phyloP scores from a whole-genome alignment of 495 filamentous ascomycete species.

The Cryomyces minteri region DNA sequence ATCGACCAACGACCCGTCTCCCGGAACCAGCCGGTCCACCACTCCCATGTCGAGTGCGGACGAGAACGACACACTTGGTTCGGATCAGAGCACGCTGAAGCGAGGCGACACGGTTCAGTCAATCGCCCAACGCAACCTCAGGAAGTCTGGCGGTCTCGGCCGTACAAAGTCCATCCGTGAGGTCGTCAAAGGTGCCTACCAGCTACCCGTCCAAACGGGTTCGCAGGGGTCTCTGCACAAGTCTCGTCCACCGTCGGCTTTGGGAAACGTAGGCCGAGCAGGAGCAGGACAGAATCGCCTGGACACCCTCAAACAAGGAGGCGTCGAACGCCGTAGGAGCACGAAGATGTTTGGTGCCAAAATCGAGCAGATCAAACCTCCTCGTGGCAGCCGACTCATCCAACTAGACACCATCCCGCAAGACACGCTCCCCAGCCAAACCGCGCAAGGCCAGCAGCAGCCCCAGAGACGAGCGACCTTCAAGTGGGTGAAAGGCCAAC shows the following conservation, averaged over 20 bases:
- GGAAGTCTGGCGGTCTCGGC: conserved; percentile 57
- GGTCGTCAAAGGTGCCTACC: conserved; percentile 68
- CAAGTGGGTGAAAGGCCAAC: conserved; percentile 93
- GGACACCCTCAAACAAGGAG: conserved; percentile 12
- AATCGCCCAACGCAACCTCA: conserved; percentile 61
- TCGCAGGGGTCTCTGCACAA: conserved; percentile 1
- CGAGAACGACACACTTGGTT: conserved; percentile 35
- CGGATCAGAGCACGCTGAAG: conserved; percentile 24
- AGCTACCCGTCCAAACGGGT: conserved; percentile 3
- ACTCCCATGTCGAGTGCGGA: conserved; percentile 23
- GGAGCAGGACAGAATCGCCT: conserved; percentile 10
- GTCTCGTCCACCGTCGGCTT: conserved; percentile 3
- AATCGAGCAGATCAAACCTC: conserved; percentile 88
- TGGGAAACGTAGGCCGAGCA: conserved; percentile 1
- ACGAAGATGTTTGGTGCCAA: conserved; percentile 98
- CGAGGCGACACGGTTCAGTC: conserved; percentile 19
- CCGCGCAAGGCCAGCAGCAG: conserved; percentile 1
- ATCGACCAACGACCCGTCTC: conserved; percentile 7
- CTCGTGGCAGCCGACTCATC: conserved; percentile 46
- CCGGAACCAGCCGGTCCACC: conserved; percentile 8
- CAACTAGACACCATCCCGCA: conserved; percentile 56
- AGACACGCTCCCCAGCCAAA: conserved; percentile 27
- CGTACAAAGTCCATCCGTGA: conserved; percentile 97
- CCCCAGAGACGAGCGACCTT: conserved; percentile 80
- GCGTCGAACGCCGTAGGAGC: conserved; percentile 75